Base-by-base conservation (phyloP, 345 rosid species). In the Eucalyptus camaldulensis region DNA sequence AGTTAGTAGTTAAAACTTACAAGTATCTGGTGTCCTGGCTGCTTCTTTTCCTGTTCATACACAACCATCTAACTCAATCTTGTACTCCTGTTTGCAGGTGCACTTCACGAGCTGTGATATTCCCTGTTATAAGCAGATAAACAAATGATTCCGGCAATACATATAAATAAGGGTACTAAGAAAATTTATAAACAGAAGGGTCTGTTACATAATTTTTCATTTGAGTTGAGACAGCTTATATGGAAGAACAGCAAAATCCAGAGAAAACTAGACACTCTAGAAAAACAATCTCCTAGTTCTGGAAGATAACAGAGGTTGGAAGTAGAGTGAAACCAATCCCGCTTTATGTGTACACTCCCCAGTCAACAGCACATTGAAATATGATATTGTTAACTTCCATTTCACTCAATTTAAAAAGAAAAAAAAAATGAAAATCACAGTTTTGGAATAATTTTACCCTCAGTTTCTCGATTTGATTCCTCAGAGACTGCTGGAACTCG, bases 61-160 rank as follows among this genome's bases (percentile, higher is more conserved):
- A 37, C 83, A 31, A 86, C 65, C 69, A 83, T 87, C 88, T 85
- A 88, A 67, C 60, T 87, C 86, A 69, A 95, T 94, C 91, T 56
- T 91, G 95, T 93, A 96, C 89, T 94, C 95, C 87, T 91, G 87
- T 89, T 95, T 96, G 87, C 97, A 95, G 21, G 86, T 87, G 87
- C 97, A 96, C 90, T 93, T 94, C 86, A 94, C 88, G 86, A 89
- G 89, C 87, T 91, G 92, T 85, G 96, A 93, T 90, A 94, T 92
- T 83, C 94, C 97, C 97, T 95, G 94, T 62, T 76, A 88, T 86
- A 87, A 80, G 91, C 88, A 89, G 62, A 33, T 50, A 53, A 47
- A 88, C 88, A 67, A 51, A 91, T 86, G 45, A 67, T 60, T 69
- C 49, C 19, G 6, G 37, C 72, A 49, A 33, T 87, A 10, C 12